A percentile compares a stretch with the other conserved stretches of the same genome.
Evolutionary conservation across 805 yeast genomes (phyloP).

Genomic region (Candida incommunis): DNA sequence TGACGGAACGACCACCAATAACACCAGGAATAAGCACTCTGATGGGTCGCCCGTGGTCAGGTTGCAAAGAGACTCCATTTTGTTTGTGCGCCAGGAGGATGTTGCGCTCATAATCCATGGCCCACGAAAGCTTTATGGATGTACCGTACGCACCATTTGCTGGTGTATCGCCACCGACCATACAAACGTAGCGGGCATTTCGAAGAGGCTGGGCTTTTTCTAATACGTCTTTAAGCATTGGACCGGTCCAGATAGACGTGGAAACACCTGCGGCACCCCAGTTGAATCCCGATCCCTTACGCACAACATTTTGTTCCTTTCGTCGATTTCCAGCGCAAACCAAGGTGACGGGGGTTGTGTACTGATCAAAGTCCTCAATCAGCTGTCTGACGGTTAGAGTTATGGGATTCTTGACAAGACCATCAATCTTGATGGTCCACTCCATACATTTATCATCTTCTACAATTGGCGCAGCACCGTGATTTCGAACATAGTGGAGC

Average conservation of each 20-base stretch:
- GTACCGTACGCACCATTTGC: conserved; percentile 19
- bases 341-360: conserved; percentile 22
- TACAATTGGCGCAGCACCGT: conserved; percentile 21
- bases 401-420: conserved; percentile 20
- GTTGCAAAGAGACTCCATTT: conserved; percentile 22
- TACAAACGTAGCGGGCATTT: conserved; percentile 20
- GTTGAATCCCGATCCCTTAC: conserved; percentile 23
- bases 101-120: conserved; percentile 20
- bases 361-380: conserved; percentile 17
- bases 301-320: conserved; percentile 23
- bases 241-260: conserved; percentile 24
- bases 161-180: conserved; percentile 23
- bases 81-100: conserved; percentile 24
- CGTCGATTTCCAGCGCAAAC: conserved; percentile 26
- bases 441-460: conserved; percentile 12
- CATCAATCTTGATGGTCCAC: conserved; percentile 21
- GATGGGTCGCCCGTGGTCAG: conserved; percentile 25
- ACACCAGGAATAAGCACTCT: conserved; percentile 26
- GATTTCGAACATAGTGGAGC: conserved; percentile 24
- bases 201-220: conserved; percentile 16
- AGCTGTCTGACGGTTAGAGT: conserved; percentile 15
- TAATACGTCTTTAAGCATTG: conserved; percentile 19
- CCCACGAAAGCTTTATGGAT: conserved; percentile 21
- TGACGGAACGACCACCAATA: conserved; percentile 27
- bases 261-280: conserved; percentile 26